Evolutionary conservation across 108 stramenopile species (phyloP), one percentile per base, ranked within the genome.

Genomic region (Nitzschia inconspicua): DNA sequence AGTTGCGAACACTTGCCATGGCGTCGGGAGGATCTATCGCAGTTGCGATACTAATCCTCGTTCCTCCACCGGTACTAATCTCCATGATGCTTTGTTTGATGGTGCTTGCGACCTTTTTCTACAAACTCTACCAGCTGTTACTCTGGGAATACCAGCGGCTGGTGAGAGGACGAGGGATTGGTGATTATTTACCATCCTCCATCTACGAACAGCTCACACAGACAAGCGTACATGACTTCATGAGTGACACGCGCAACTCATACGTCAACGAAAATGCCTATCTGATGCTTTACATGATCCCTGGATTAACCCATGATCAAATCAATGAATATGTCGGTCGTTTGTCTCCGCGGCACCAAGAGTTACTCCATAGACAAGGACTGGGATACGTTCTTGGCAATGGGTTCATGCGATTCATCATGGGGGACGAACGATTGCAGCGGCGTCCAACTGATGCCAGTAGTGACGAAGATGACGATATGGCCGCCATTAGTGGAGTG

Each of bases 281-380:
- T 54, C 50, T 64, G 19, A 42, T 87, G 53, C 44, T 93, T 36
- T 89, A 93, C 47, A 75, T 89, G 57, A 77, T 92, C 1, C 91
- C 91, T 8, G 91, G 91, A 11, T 31, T 93, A 14, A 44, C 72
- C 10, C 50, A 32, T 9, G 87, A 84, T 10, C 82, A 84, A 54
- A 43, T 79, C 27, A 65, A 72, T 68, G 60, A 32, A 0, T 87
- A 70, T 61, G 72, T 93, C 16, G 44, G 73, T 24, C 83, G 75
- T 41, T 69, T 93, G 55, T 64, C 79, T 25, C 70, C 68, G 1
- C 71, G 72, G 10, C 87, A 87, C 57, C 79, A 83, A 50, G 59
- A 79, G 23, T 47, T 62, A 1, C 57, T 89, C 54, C 56, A 61
- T 18, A 66, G 73, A 34, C 79, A 73, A 18, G 82, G 85, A 13